Base-by-base conservation (phyloP, 345 rosid genomes). In the Arabis alpina region DNA sequence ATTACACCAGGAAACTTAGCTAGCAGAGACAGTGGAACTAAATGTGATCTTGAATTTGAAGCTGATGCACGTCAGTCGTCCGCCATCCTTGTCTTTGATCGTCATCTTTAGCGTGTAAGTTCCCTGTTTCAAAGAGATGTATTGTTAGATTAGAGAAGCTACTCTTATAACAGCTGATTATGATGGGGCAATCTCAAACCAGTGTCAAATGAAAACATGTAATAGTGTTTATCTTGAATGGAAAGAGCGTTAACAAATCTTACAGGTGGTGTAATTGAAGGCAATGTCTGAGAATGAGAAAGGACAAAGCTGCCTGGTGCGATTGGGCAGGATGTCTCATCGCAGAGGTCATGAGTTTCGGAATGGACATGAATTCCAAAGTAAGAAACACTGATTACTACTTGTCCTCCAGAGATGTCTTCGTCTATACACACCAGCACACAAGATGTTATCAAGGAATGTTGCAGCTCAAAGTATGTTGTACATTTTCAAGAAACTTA, bases 251-350 rank as follows among this genome's bases (percentile, higher is more conserved):
- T 32, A 27, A 8, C 14, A 28, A 60, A 61, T 64, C 81, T 76
- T 75, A 86, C 90, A 0, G 90, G 90, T 16, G 92, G 92, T 41
- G 95, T 74, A 53, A 81, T 68, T 14, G 39, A 50, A 11, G 96
- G 91, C 43, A 87, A 60, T 44, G 80, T 81, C 71, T 89, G 87
- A 40, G 82, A 77, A 73, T 87, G 89, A 56, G 90, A 77, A 77
- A 89, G 96, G 58, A 79, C 68, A 71, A 89, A 89, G 77, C 53
- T 54, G 61, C 93, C 89, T 3, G 65, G 64, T 13, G 81, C 32
- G 16, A 89, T 15, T 0, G 91, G 93, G 63, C 96, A 87, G 3
- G 81, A 51, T 1, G 79, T 75, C 79, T 84, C 84, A 4, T 87
- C 80, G 25, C 96, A 87, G 64, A 87, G 81, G 50, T 86, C 84